Base-by-base conservation (phyloP, 2,329 filamentous ascomycete genomes). In the Trichoderma semiorbis region DNA sequence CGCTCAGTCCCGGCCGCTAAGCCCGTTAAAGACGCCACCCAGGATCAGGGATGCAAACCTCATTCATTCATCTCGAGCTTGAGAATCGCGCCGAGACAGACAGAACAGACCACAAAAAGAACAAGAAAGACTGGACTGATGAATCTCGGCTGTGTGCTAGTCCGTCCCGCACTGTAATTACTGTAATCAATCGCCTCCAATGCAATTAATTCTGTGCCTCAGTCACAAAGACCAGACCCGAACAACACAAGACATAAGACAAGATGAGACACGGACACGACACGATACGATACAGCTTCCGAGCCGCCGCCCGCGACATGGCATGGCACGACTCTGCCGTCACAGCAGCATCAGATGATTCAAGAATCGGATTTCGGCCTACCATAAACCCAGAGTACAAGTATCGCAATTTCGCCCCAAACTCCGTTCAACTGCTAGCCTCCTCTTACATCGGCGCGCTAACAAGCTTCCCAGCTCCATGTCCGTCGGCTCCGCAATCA, bases 1-100 rank as follows among this genome's bases (percentile, higher is more conserved):
- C 79, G 79, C 79, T 76, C 74, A 75, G 72, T 74, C 75, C 75
- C 75, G 71, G 69, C 72, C 71, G 62, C 69, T 73, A 73, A 69
- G 50, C 63, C 72, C 71, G 62, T 63, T 73, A 73, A 69, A 36
- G 60, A 61, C 26, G 50, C 72, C 53, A 26, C 30, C 61, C 18
- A 26, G 64, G 34, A 65, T 65, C 62, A 65, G 63, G 43, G 63
- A 55, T 66, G 28, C 30, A 66, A 55, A 53, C 67, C 67, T 62
- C 39, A 61, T n/a, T 53, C 55, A 28, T 61, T 53, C 50, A 43
- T 62, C 21, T 43, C 10, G 21, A 43, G 6, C 14, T 14, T 14
- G 24, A 24, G 21, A 30, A 34, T 39, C 47, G 61, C 30, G 64
- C 50, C 50, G 53, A 43, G 43, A 47, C 43, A 47, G n/a, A 18